Conservation (phyloP, 2,329 filamentous ascomycete species). For the Teratosphaeria destructans region DNA sequence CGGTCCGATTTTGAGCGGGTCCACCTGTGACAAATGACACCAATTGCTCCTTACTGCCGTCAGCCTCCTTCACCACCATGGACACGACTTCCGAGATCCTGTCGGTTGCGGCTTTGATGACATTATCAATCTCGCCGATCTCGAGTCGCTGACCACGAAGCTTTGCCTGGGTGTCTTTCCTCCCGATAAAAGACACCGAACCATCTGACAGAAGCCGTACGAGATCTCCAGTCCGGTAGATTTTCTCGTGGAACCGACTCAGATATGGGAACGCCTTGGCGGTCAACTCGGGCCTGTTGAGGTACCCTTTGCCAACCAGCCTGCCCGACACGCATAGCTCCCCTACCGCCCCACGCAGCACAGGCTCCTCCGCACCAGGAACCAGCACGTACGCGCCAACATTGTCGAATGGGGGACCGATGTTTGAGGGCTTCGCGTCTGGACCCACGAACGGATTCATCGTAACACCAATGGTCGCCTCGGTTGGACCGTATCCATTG, state of each 20-base stretch:
- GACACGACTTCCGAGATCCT: constrained; percentile 62
- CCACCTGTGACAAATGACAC: constrained; percentile 58
- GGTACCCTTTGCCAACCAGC: constrained; percentile 80
- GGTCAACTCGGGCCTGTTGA: constrained; percentile 71
- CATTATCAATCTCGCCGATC: constrained; percentile 81
- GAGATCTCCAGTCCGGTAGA: constrained; percentile 84
- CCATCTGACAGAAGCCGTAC: constrained; percentile 71
- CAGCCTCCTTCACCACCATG: constrained; percentile 60
- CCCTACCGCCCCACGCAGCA: constrained; percentile 68
- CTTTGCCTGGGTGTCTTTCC: constrained; percentile 87
- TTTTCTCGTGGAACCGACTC: constrained; percentile 30
- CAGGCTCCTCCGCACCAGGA: constrained; percentile 58
- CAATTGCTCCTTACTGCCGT: constrained; percentile 69
- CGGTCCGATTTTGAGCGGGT: not conserved
- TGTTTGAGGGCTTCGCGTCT: constrained; percentile 76
- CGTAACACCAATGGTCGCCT: constrained; percentile 85
- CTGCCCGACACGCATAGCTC: constrained; percentile 83
- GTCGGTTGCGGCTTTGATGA: constrained; percentile 53
- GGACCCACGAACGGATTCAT: constrained; percentile 73
- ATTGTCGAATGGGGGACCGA: constrained; percentile 76
- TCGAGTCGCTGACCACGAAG: constrained; percentile 81
- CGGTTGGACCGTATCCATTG: constrained; percentile 84
- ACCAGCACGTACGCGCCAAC: constrained; percentile 73
- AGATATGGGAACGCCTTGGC: constrained; percentile 63
- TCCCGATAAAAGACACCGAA: constrained; percentile 77